Evolutionary conservation across 2,329 filamentous ascomycete species (phyloP).

Genomic region (Neonectria neomacrospora): DNA sequence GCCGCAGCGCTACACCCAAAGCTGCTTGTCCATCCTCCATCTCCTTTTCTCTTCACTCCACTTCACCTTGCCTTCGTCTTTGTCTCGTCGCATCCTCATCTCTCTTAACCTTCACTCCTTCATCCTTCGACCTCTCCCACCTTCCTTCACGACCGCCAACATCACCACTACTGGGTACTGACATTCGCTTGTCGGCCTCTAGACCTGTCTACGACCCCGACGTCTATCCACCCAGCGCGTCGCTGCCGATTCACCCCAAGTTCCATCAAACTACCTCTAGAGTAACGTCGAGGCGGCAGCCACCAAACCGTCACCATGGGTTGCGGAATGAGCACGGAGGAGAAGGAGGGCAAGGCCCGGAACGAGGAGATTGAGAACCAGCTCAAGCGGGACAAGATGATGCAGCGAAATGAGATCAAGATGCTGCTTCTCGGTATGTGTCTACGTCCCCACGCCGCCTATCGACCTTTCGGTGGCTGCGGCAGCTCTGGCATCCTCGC

Average conservation of each 20-base stretch:
- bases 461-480: neutral
- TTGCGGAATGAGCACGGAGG: slow-evolving; percentile 99
- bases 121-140: slow-evolving; percentile 33
- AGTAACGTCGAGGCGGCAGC: slow-evolving; percentile 33
- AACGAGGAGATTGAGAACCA: slow-evolving; percentile 99
- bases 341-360: slow-evolving; percentile 99
- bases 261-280: slow-evolving; percentile 25
- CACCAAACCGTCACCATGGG: slow-evolving; percentile 79
- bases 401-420: slow-evolving; percentile 99
- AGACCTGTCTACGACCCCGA: slow-evolving; percentile 34
- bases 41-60: slow-evolving; percentile 47
- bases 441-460: neutral
- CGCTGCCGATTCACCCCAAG: slow-evolving; percentile 28
- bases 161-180: slow-evolving; percentile 33
- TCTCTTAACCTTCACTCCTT: slow-evolving; percentile 36
- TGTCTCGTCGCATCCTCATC: slow-evolving; percentile 37
- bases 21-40: slow-evolving; percentile 42
- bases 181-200: slow-evolving; percentile 26
- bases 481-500: neutral
- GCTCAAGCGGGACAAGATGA: slow-evolving; percentile 97
- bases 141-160: slow-evolving; percentile 37
- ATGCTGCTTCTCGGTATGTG: slow-evolving; percentile 93
- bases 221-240: slow-evolving; percentile 34
- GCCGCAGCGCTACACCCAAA: slow-evolving; percentile 44
- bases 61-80: slow-evolving; percentile 41